These are phyloP conservation scores for Eudorina sp. DNA, from an alignment of 139 green algal species.

Conservation along the genomic window DNA sequence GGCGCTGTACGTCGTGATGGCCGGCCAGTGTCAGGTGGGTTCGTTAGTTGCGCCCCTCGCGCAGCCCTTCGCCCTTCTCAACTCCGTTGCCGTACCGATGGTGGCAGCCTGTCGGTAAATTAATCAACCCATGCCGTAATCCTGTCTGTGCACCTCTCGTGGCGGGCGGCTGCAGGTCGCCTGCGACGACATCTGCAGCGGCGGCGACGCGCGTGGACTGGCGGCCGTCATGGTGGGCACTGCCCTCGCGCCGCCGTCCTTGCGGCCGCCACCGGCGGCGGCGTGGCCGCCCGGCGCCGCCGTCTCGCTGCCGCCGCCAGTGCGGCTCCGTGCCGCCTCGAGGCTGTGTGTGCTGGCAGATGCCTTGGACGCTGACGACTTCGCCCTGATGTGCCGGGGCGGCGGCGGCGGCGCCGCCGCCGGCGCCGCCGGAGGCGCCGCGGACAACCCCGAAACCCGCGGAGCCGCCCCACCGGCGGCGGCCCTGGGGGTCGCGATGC, in stretches of 20 bases:
- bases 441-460: neutral
- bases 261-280: neutral
- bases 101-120: too few relatives aligned
- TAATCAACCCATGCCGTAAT: too few relatives aligned
- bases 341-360: constrained; percentile 1
- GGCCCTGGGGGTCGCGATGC: neutral
- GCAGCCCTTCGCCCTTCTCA: too few relatives aligned
- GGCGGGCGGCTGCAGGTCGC: neutral
- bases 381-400: constrained; percentile 9
- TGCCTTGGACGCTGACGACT: neutral
- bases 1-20: constrained; percentile 5
- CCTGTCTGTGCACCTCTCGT: too few relatives aligned
- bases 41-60: neutral
- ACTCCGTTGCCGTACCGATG: too few relatives aligned
- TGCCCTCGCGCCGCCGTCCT: neutral
- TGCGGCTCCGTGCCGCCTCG: neutral
- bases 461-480: neutral
- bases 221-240: neutral
- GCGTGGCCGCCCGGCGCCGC: neutral
- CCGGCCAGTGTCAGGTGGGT: neutral
- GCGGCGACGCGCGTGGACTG: neutral
- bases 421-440: neutral
- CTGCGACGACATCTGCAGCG: neutral
- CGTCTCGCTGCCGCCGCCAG: neutral
- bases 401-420: neutral